These are phyloP conservation scores for Euclidium syriacum DNA, from an alignment of 345 rosid species.

Conservation along the genomic window DNA sequence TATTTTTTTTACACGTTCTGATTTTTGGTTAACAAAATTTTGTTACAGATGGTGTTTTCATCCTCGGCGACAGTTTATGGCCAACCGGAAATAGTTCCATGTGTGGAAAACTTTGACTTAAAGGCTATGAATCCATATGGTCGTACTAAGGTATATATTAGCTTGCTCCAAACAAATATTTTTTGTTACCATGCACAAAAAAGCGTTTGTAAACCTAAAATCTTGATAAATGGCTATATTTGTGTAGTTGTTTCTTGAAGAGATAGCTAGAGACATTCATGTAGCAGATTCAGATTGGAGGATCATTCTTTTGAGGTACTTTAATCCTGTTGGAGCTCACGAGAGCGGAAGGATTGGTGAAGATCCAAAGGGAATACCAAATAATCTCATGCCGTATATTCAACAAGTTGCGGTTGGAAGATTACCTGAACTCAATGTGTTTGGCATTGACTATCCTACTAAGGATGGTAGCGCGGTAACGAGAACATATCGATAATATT, in stretches of 20 bases:
- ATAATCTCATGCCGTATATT: slow-evolving; percentile 92
- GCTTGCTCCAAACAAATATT: too few relatives aligned
- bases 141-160: slow-evolving; percentile 79
- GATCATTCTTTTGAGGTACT: slow-evolving; percentile 82
- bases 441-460: slow-evolving; percentile 88
- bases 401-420: slow-evolving; percentile 97
- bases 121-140: slow-evolving; percentile 95
- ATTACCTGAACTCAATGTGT: slow-evolving; percentile 88
- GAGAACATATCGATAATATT: slow-evolving; percentile 18
- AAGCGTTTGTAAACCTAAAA: too few relatives aligned
- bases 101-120: slow-evolving; percentile 67
- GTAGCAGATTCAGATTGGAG: slow-evolving; percentile 83
- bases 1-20: neutral
- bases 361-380: slow-evolving; percentile 95
- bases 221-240: neutral
- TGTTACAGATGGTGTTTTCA: slow-evolving; percentile 78
- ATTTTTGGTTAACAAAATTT: neutral
- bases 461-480: slow-evolving; percentile 89
- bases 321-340: slow-evolving; percentile 94
- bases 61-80: slow-evolving; percentile 97
- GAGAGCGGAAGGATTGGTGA: slow-evolving; percentile 94
- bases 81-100: slow-evolving; percentile 83
- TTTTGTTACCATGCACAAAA: too few relatives aligned
- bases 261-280: slow-evolving; percentile 83
- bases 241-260: slow-evolving; percentile 79